phyloP scores from a whole-genome alignment of 2,329 filamentous ascomycete genomes.

The Aureobasidium sp. region DNA sequence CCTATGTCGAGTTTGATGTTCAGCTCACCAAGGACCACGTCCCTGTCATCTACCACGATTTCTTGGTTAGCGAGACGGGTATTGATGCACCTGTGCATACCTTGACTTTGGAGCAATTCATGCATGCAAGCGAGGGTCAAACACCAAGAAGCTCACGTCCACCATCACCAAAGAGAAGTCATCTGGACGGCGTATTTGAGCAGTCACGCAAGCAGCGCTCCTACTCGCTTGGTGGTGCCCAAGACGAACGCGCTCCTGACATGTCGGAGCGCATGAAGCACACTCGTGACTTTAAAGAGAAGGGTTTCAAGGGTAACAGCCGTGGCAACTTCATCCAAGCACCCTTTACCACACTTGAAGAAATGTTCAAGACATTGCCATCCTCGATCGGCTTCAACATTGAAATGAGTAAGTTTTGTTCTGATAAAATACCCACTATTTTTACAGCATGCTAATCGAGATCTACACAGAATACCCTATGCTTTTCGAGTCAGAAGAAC shows the following conservation, averaged over 20 bases:
- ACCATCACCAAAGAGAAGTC: constrained; percentile 35
- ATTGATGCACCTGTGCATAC: constrained; percentile 96
- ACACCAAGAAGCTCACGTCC: constrained; percentile 41
- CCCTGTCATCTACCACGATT: constrained; percentile 97
- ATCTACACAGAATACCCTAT: constrained; percentile 70
- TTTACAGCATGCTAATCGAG: no score
- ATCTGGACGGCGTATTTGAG: constrained; percentile 13
- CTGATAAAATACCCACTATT: no score
- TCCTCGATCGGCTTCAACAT: constrained; percentile 91
- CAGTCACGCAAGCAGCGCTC: constrained; percentile 42
- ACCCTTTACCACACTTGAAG: constrained; percentile 89
- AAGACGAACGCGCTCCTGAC: constrained; percentile 41
- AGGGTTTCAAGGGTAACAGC: constrained; percentile 93
- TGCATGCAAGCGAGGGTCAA: constrained; percentile 67
- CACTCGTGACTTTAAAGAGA: constrained; percentile 87
- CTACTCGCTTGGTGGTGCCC: constrained; percentile 52
- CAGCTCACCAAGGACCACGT: constrained; percentile 98
- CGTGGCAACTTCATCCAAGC: constrained; percentile 93
- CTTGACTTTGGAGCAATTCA: constrained; percentile 88
- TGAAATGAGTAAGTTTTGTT: constrained; percentile 63
- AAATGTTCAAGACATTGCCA: constrained; percentile 81
- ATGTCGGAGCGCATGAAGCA: constrained; percentile 89
- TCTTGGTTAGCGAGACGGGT: constrained; percentile 93
- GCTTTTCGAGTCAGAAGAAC: constrained; percentile 89
- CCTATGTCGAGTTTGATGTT: constrained; percentile 72